Conservation (phyloP, 768 basidiomycete genomes). For the Boletus reticulatus region DNA sequence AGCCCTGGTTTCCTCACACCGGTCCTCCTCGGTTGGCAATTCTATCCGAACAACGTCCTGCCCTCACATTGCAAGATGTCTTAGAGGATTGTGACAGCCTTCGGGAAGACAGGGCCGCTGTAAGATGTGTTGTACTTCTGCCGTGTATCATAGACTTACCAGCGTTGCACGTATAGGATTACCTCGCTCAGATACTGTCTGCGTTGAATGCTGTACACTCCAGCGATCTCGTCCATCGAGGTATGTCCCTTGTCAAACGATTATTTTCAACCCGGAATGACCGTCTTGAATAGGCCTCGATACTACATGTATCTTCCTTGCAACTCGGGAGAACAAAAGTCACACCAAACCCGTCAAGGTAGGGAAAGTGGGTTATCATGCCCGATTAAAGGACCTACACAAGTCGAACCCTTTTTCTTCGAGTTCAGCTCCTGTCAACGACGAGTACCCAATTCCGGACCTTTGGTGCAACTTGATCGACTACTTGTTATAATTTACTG, state of each 20-base stretch:
- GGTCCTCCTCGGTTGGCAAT: conserved; percentile 57
- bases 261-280: background rate
- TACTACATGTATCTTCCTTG: conserved; percentile 60
- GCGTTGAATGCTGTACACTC: conserved; percentile 69
- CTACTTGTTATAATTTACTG: background rate
- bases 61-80: conserved; percentile 66
- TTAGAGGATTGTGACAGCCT: conserved; percentile 75
- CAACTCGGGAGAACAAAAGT: conserved; percentile 45
- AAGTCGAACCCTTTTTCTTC: conserved; percentile 75
- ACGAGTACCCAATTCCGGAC: conserved; percentile 28
- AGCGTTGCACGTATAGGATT: conserved; percentile 50
- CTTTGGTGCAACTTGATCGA: conserved; percentile 19
- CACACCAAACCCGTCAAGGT: conserved; percentile 72
- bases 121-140: conserved; percentile 32
- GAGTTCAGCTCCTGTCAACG: conserved; percentile 11
- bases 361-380: conserved; percentile 68
- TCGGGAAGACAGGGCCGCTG: conserved; percentile 68
- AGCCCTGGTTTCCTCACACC: conserved; percentile 51
- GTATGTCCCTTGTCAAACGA: conserved; percentile 30
- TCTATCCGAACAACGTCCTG: conserved; percentile 68
- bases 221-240: conserved; percentile 66
- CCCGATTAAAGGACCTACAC: conserved; percentile 74
- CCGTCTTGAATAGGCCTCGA: conserved; percentile 45
- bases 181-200: conserved; percentile 68
- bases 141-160: background rate